phyloP scores from a whole-genome alignment of 441 rosid species.

The Pelargonium citronellum region DNA sequence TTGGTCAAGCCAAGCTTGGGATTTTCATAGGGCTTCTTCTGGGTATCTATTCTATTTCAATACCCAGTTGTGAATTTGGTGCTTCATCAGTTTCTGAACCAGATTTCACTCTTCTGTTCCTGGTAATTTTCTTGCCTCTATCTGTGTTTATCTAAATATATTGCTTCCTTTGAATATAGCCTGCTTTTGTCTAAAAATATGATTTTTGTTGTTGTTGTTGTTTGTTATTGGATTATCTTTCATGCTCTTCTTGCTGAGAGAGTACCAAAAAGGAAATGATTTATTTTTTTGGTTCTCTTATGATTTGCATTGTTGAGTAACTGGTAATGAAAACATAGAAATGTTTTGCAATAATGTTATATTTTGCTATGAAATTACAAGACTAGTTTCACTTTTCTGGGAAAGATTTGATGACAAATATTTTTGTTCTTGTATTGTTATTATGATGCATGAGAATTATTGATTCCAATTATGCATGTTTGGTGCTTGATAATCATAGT shows the following conservation, averaged over 20 bases:
- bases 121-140: constrained; percentile 2
- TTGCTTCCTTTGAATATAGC: neutral
- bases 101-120: neutral
- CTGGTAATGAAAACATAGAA: too few species aligned
- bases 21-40: constrained; percentile 20
- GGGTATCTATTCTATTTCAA: constrained; percentile 22
- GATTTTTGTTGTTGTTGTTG: too few species aligned
- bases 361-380: too few species aligned
- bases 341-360: too few species aligned
- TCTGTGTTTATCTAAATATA: neutral
- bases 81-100: too few species aligned
- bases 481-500: neutral
- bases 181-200: too few species aligned
- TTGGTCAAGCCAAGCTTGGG: constrained; percentile 18
- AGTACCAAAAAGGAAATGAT: too few species aligned
- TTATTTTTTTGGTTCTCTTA: neutral
- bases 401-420: neutral
- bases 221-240: too few species aligned
- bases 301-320: neutral
- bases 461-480: neutral
- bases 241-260: too few species aligned
- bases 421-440: neutral
- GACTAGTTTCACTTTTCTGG: too few species aligned
- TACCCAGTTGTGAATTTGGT: constrained; percentile 28
- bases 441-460: neutral